Base-by-base conservation (phyloP, 2,329 filamentous ascomycete species). In the Xylariaceae sp. region DNA sequence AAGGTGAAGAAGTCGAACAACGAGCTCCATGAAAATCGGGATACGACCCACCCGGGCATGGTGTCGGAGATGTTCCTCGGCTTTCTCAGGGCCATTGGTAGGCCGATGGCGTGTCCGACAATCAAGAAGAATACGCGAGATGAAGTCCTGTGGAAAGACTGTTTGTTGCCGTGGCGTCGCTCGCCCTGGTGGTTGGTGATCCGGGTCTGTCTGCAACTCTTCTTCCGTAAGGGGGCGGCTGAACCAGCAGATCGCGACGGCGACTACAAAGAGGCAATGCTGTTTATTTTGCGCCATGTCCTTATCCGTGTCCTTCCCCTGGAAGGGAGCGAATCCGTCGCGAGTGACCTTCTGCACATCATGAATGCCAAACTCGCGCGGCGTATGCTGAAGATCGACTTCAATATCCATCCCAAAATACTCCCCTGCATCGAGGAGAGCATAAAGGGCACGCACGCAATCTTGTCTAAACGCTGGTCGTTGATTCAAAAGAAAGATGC, bases 151-250 rank as follows among this genome's bases (percentile, higher is more conserved):
- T 82, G 72, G 72, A 51, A 66, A 3, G 48, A 57, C 58, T 10
- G 61, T 61, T 1, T 47, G 57, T 1, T 70, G 79, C 51, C 84
- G 8, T 69, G 65, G 64, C 66, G 54, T 51, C 62, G 67, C 44
- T 68, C 82, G 10, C 73, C 83, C 0, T 61, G 79, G 0, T 87
- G 82, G 82, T 71, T 86, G 0, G 70, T 85, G 0, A 55, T 86
- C 2, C 79, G 83, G 1, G 80, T 84, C 0, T 69, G 74, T 0
- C 62, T 84, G 2, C 82, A 85, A 56, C 63, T 75, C 11, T 9
- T n/a, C 1, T 60, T 60, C 35, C 23, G 23, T 4, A 47, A 17
- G 4, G 11, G 55, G 9, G 54, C n/a, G 18, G 4, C 35, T 9
- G 13, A 23, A 6, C 9, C 51, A 9, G 10, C 45, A 2, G 30